Conservation (phyloP, 805 yeast genomes). For the Metschnikowia vanudenii region DNA sequence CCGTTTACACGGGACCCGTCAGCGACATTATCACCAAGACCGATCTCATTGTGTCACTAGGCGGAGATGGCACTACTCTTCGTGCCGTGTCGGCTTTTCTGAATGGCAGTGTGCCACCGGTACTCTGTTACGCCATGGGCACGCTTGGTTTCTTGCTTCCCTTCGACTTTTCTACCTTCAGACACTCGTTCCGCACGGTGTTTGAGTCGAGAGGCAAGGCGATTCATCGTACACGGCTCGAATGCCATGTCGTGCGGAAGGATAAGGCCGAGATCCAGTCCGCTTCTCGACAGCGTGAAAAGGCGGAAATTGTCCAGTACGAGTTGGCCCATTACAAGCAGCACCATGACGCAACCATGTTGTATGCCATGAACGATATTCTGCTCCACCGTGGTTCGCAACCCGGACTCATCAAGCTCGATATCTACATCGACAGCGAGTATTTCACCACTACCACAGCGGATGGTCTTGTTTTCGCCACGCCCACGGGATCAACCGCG, state of each 20-base stretch:
- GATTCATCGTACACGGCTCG: slow-evolving; percentile 72
- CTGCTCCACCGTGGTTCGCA: slow-evolving; percentile 84
- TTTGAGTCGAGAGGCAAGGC: slow-evolving; percentile 69
- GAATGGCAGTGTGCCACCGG: slow-evolving; percentile 78
- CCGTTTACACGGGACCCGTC: slow-evolving; percentile 56
- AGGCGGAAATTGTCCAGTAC: slow-evolving; percentile 17
- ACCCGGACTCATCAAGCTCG: slow-evolving; percentile 81
- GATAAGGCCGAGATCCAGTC: slow-evolving; percentile 11
- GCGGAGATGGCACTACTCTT: slow-evolving; percentile 95
- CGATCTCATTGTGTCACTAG: slow-evolving; percentile 80
- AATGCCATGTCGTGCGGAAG: slow-evolving; percentile 60
- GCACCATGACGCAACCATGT: slow-evolving; percentile 31
- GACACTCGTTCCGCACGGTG: slow-evolving; percentile 61
- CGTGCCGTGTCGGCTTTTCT: slow-evolving; percentile 80
- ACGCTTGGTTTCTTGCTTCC: slow-evolving; percentile 89
- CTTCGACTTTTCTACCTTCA: slow-evolving; percentile 67
- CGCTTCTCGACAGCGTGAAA: slow-evolving; percentile 5
- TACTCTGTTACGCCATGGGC: slow-evolving; percentile 83
- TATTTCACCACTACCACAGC: slow-evolving; percentile 87
- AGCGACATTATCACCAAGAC: slow-evolving; percentile 62
- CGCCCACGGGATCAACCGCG: slow-evolving; percentile 96
- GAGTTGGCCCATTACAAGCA: slow-evolving; percentile 20
- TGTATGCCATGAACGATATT: slow-evolving; percentile 91
- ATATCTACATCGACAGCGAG: slow-evolving; percentile 80
- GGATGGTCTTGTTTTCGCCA: slow-evolving; percentile 80